phyloP scores from a whole-genome alignment of 805 yeast genomes.

The Debaryomyces castellii region DNA sequence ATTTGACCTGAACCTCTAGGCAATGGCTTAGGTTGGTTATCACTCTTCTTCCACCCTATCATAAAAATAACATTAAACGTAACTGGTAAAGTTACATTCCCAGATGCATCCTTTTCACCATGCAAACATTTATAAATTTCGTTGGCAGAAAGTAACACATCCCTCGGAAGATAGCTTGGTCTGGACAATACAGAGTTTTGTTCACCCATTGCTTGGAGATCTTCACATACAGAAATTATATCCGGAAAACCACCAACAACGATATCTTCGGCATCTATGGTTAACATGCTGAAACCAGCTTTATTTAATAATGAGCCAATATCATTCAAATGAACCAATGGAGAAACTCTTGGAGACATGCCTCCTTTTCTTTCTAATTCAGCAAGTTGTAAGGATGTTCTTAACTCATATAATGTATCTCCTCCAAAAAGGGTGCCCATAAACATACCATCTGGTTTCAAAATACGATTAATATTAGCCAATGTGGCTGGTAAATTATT shows the following conservation, averaged over 20 bases:
- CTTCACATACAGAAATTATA: conserved; percentile 62
- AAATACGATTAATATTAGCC: conserved; percentile 51
- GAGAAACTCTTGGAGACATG: conserved; percentile 76
- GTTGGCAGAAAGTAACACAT: conserved; percentile 70
- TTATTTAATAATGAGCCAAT: conserved; percentile 69
- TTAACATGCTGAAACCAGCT: conserved; percentile 77
- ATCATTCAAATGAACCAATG: conserved; percentile 76
- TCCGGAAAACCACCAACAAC: conserved; percentile 76
- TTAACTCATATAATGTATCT: conserved; percentile 78
- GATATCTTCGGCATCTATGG: conserved; percentile 82
- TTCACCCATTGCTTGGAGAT: conserved; percentile 82
- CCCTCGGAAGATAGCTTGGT: conserved; percentile 44
- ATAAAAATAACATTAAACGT: conserved; percentile 76
- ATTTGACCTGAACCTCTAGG: conserved; percentile 71
- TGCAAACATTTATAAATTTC: conserved; percentile 72
- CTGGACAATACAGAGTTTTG: conserved; percentile 65
- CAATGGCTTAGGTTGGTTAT: conserved; percentile 68
- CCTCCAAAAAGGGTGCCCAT: conserved; percentile 82
- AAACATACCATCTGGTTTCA: conserved; percentile 80
- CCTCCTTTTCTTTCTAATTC: conserved; percentile 81
- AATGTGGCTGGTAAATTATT: conserved; percentile 76
- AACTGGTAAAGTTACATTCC: conserved; percentile 60
- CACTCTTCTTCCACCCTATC: conserved; percentile 87
- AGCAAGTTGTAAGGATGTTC: conserved; percentile 79
- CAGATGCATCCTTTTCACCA: conserved; percentile 55